Evolutionary conservation across 192 early-diverging fungal species (phyloP).

Genomic region (Lunasporangiospora selenospora): DNA sequence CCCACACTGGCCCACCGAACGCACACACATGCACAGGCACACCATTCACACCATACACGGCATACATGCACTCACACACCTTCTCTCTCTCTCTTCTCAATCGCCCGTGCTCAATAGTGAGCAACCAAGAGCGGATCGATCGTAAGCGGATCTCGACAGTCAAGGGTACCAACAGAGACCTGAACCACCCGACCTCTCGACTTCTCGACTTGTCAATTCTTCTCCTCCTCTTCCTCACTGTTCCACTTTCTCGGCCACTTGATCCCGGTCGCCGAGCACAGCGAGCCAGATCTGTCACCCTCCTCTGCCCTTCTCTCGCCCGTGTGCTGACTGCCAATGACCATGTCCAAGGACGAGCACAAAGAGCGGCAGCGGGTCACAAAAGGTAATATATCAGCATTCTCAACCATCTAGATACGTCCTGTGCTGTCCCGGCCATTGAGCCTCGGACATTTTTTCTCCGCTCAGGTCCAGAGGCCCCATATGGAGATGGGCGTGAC

Average conservation of each 20-base stretch:
- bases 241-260: neutral
- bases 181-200: neutral
- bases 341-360: conserved; percentile 48
- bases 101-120: neutral
- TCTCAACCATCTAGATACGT: neutral
- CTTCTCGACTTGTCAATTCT: neutral
- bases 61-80: no score
- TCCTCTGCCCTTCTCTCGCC: no score
- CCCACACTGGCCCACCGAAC: no score
- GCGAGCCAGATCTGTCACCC: neutral
- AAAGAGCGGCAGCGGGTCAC: conserved; percentile 47
- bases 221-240: neutral
- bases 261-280: neutral
- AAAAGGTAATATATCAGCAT: conserved; percentile 24
- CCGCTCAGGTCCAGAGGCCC: no score
- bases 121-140: no score
- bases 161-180: no score
- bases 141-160: no score
- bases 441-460: neutral
- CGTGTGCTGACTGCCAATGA: neutral
- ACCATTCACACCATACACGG: no score
- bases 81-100: neutral
- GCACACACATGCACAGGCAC: no score
- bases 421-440: neutral
- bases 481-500: no score